A percentile compares a stretch with the other conserved stretches of the same genome.
These are phyloP conservation scores for Ogataea methanolica DNA, from an alignment of 805 yeast genomes.

Conservation along the genomic window DNA sequence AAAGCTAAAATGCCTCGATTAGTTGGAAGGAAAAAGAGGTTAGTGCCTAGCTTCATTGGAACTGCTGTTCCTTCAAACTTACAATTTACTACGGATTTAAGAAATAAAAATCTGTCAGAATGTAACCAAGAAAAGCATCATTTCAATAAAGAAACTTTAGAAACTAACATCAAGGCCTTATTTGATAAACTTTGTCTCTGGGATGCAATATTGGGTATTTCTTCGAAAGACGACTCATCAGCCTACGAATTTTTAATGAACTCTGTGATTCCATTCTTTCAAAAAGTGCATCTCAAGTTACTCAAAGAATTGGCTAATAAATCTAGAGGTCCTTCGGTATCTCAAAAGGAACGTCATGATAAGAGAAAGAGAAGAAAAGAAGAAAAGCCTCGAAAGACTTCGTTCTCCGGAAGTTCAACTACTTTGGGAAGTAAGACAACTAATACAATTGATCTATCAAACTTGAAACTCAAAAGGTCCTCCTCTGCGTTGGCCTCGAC, in stretches of 20 bases:
- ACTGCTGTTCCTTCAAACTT: slow-evolving; percentile 20
- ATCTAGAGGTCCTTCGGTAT: slow-evolving; percentile 26
- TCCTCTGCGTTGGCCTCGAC: slow-evolving; percentile 18
- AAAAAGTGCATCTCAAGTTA: slow-evolving; percentile 20
- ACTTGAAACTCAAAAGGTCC: slow-evolving; percentile 19
- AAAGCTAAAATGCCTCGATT: slow-evolving; percentile 6
- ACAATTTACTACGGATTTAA: slow-evolving; percentile 26
- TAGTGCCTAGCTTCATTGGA: slow-evolving; percentile 31
- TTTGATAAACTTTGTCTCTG: slow-evolving; percentile 30
- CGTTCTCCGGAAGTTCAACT: background rate
- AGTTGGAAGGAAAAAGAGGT: slow-evolving; percentile 28
- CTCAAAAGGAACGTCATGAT: slow-evolving; percentile 7
- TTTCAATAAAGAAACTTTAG: slow-evolving; percentile 3
- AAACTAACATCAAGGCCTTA: slow-evolving; percentile 13
- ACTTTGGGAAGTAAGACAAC: background rate
- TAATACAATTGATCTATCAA: slow-evolving; percentile 11
- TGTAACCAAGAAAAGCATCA: background rate
- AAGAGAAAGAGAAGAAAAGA: slow-evolving; percentile 2
- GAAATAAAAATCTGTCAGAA: slow-evolving; percentile 1
- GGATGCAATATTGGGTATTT: slow-evolving; percentile 28
- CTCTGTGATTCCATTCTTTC: slow-evolving; percentile 28
- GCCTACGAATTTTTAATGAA: slow-evolving; percentile 24
- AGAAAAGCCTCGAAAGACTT: background rate
- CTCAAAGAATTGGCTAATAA: slow-evolving; percentile 25
- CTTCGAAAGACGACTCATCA: slow-evolving; percentile 23